phyloP scores from a whole-genome alignment of 2,329 filamentous ascomycete genomes.

The Diplodia corticola region DNA sequence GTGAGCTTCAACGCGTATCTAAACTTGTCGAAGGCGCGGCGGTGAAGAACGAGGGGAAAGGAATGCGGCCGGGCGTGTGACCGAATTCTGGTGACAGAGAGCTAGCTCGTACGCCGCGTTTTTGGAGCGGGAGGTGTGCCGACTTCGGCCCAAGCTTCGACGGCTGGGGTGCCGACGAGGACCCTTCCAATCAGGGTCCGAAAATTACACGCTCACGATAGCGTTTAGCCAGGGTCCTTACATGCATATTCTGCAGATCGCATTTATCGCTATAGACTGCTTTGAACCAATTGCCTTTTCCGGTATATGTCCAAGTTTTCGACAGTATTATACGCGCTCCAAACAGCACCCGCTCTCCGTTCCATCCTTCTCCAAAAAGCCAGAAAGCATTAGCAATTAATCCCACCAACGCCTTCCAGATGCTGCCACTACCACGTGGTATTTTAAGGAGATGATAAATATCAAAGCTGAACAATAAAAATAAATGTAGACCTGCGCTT shows the following conservation, averaged over 20 bases:
- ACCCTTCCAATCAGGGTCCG: neutral
- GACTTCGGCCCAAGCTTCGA: constrained; percentile 2
- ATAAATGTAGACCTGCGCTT: neutral
- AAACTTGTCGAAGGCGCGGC: neutral
- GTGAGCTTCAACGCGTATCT: neutral
- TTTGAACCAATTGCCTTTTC: constrained; percentile 5
- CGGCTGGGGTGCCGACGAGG: neutral
- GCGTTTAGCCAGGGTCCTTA: neutral
- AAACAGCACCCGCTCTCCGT: neutral
- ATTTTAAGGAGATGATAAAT: constrained; percentile 1
- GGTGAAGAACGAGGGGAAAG: neutral
- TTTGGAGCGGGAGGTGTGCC: constrained; percentile 6
- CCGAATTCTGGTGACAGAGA: neutral
- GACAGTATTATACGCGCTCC: constrained; percentile 3
- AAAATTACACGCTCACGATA: constrained; percentile 7
- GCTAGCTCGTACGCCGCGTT: neutral
- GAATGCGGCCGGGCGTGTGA: neutral
- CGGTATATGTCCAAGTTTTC: neutral
- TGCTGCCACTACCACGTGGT: constrained; percentile 13
- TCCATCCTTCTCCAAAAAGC: neutral
- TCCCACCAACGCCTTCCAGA: constrained; percentile 5
- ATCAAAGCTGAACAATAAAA: neutral
- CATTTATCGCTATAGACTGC: constrained; percentile 13
- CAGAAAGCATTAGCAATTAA: neutral
- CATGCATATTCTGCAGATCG: neutral